Evolutionary conservation across 1,139 yeast species (phyloP).

Genomic region (Ashbya aceris): DNA sequence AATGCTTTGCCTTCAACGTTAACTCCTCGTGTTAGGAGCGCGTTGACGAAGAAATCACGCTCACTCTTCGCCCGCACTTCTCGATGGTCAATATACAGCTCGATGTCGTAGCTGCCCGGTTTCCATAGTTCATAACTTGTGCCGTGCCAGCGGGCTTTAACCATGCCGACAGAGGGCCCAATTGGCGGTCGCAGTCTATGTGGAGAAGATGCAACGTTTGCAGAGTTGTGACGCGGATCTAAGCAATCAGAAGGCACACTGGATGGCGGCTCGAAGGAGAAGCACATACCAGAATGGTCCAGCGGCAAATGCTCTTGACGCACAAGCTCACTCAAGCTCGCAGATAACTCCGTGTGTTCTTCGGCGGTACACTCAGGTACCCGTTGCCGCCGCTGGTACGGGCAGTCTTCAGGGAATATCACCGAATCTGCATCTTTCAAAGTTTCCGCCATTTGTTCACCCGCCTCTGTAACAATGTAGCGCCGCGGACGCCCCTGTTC

Average conservation of each 20-base stretch:
- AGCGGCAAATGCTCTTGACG: constrained; percentile 1
- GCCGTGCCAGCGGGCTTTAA: constrained; percentile 19
- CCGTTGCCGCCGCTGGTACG: constrained; percentile 7
- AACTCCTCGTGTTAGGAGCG: constrained; percentile 44
- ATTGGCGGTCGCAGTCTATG: constrained; percentile 2
- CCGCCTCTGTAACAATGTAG: constrained; percentile 66
- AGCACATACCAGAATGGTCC: background rate
- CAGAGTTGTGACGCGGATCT: background rate
- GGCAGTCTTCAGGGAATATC: constrained; percentile 23
- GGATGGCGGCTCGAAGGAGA: background rate
- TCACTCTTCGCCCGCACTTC: constrained; percentile 60
- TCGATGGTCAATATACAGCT: constrained; percentile 67
- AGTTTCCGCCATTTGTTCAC: constrained; percentile 51
- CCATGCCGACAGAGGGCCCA: constrained; percentile 5
- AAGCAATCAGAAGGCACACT: background rate
- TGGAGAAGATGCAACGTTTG: constrained; percentile 1
- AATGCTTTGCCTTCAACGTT: constrained; percentile 48
- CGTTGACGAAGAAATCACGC: constrained; percentile 52
- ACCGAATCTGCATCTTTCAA: constrained; percentile 41
- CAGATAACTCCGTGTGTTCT: constrained; percentile 16
- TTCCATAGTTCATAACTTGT: constrained; percentile 39
- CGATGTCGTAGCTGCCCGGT: constrained; percentile 46
- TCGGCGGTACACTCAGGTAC: constrained; percentile 1
- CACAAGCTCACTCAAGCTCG: constrained; percentile 18
- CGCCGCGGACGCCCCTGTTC: constrained; percentile 50